phyloP scores from a whole-genome alignment of 805 yeast species.

The Zygotorulaspora sp. region DNA sequence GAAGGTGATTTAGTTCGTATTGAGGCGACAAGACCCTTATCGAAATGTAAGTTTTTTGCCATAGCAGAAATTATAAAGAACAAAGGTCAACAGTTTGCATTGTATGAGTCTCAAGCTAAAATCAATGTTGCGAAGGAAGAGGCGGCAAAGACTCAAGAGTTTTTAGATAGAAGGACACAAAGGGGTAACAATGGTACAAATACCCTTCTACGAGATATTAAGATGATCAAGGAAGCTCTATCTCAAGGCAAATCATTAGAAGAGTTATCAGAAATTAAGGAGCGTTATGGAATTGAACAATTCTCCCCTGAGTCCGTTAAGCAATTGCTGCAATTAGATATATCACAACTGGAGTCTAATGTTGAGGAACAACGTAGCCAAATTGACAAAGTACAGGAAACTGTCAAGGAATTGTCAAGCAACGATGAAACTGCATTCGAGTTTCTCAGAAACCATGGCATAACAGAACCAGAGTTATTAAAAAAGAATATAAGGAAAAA shows the following conservation, averaged over 20 bases:
- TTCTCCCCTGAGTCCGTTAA: constrained; percentile 44
- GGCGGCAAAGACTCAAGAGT: constrained; percentile 47
- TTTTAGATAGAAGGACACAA: constrained; percentile 46
- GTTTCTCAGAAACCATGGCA: constrained; percentile 36
- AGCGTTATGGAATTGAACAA: constrained; percentile 43
- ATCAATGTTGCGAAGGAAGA: constrained; percentile 65
- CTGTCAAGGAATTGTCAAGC: constrained; percentile 36
- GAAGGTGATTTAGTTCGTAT: constrained; percentile 96
- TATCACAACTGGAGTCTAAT: constrained; percentile 30
- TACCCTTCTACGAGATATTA: constrained; percentile 30
- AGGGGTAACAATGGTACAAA: constrained; percentile 30
- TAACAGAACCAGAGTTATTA: constrained; percentile 37
- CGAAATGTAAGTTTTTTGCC: constrained; percentile 79
- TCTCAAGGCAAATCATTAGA: constrained; percentile 36
- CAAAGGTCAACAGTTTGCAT: constrained; percentile 87
- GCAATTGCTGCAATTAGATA: constrained; percentile 39
- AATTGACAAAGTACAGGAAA: constrained; percentile 37
- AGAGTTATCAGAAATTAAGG: constrained; percentile 38
- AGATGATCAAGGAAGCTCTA: constrained; percentile 28
- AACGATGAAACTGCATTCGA: constrained; percentile 36
- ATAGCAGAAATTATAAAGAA: constrained; percentile 86
- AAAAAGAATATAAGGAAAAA: constrained; percentile 63
- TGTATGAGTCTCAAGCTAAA: constrained; percentile 70
- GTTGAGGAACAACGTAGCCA: constrained; percentile 28
- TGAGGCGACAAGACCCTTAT: constrained; percentile 80